Percentiles rank a stretch among this genome's conserved stretches.
Conservation (phyloP, 2,329 filamentous ascomycete genomes). For the Pestalotiopsis sp. region DNA sequence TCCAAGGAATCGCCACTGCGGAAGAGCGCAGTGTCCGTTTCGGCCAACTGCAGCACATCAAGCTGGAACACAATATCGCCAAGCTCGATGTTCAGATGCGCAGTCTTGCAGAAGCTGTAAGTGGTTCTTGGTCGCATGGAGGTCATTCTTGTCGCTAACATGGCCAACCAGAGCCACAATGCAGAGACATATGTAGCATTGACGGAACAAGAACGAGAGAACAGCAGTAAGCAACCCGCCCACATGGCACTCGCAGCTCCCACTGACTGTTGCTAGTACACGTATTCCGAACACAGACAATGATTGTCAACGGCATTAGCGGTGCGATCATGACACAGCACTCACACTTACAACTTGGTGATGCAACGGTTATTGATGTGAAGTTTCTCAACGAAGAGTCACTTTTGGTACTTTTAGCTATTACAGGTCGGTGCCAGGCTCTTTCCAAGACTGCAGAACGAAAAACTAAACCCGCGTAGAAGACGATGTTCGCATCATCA, state of each 20-base stretch:
- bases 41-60: constrained; percentile 53
- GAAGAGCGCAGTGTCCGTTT: constrained; percentile 70
- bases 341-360: constrained; percentile 42
- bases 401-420: constrained; percentile 60
- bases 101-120: constrained; percentile 33
- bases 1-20: constrained; percentile 69
- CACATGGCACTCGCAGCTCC: background rate
- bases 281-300: constrained; percentile 55
- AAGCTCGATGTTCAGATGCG: constrained; percentile 62
- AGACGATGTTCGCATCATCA: constrained; percentile 30
- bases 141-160: background rate
- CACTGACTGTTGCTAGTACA: constrained; percentile 21
- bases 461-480: background rate
- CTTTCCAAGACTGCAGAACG: too few relatives aligned
- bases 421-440: constrained; percentile 31
- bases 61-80: constrained; percentile 44
- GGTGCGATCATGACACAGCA: constrained; percentile 39
- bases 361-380: constrained; percentile 57
- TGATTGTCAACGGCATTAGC: constrained; percentile 62
- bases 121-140: constrained; percentile 13
- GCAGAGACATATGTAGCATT: constrained; percentile 43
- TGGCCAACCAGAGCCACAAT: constrained; percentile 13
- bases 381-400: constrained; percentile 67
- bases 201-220: constrained; percentile 36
- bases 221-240: constrained; percentile 33